phyloP scores from a whole-genome alignment of 306 rosid species.

The Dicorynia guianensis region DNA sequence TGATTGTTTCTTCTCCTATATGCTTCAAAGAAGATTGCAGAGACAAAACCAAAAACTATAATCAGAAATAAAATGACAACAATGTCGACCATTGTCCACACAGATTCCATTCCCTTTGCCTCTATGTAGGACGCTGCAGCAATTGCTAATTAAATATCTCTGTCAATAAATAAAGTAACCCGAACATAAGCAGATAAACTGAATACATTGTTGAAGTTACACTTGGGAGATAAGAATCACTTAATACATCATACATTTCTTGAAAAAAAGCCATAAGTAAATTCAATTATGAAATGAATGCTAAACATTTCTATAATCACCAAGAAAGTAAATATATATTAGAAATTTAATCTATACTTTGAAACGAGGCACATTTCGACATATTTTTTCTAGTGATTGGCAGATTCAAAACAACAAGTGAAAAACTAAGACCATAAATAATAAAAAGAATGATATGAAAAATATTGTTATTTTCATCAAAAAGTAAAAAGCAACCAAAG shows the following conservation, averaged over 20 bases:
- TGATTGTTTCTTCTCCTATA: constrained; percentile 76
- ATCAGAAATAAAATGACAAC: constrained; percentile 45
- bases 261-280: background rate
- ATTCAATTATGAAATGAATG: background rate
- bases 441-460: background rate
- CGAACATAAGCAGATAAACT: background rate
- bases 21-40: constrained; percentile 64
- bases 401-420: background rate
- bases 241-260: background rate
- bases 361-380: background rate
- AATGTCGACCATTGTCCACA: constrained; percentile 54
- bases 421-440: background rate
- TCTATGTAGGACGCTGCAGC: constrained; percentile 12
- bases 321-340: background rate
- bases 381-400: background rate
- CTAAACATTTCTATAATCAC: background rate
- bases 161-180: constrained; percentile 23
- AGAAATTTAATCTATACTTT: background rate
- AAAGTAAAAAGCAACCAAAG: background rate
- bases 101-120: constrained; percentile 42
- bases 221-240: background rate
- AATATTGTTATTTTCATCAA: background rate
- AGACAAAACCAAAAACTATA: constrained; percentile 50
- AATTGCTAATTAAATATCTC: constrained; percentile 22
- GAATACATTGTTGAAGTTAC: constrained; percentile 13